Evolutionary conservation across 2,329 filamentous ascomycete species (phyloP).

Genomic region (Colletotrichum eremochloae): DNA sequence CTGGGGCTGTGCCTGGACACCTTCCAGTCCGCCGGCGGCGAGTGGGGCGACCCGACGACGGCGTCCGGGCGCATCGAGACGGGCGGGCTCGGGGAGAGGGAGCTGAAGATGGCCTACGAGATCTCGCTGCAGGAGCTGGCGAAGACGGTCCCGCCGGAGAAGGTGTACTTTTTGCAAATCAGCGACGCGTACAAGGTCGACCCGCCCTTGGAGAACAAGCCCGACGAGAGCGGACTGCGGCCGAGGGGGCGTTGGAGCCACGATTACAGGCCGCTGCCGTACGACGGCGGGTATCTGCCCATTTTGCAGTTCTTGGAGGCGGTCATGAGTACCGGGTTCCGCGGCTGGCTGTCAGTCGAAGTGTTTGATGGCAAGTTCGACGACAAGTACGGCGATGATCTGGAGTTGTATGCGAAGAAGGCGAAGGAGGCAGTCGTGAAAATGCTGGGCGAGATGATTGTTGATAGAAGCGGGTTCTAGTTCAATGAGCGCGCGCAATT

Average conservation of each 20-base stretch:
- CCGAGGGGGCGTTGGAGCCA: slow-evolving; percentile 79
- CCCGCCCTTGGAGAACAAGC: slow-evolving; percentile 64
- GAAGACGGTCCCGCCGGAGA: slow-evolving; percentile 71
- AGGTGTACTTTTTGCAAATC: slow-evolving; percentile 82
- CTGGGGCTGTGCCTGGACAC: slow-evolving; percentile 83
- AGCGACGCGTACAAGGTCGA: slow-evolving; percentile 78
- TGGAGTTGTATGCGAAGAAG: slow-evolving; percentile 47
- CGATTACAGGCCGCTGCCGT: slow-evolving; percentile 77
- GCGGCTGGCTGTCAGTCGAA: slow-evolving; percentile 77
- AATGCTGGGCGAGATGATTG: slow-evolving; percentile 35
- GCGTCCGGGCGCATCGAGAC: slow-evolving; percentile 69
- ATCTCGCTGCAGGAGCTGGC: slow-evolving; percentile 69
- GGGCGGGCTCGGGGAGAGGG: slow-evolving; percentile 52
- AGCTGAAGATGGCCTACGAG: slow-evolving; percentile 64
- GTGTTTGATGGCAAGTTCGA: slow-evolving; percentile 58
- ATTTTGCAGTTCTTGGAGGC: slow-evolving; percentile 74
- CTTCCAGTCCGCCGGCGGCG: slow-evolving; percentile 79
- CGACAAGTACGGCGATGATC: slow-evolving; percentile 49
- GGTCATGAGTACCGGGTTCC: slow-evolving; percentile 76
- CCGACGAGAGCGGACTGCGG: slow-evolving; percentile 65
- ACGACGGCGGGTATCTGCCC: slow-evolving; percentile 78
- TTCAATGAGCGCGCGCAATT: neutral
- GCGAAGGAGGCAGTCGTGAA: slow-evolving; percentile 39
- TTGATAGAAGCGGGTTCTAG: slow-evolving; percentile 20
- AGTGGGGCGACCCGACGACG: slow-evolving; percentile 80